Base-by-base conservation (phyloP, 495 filamentous ascomycete species). In the Penicillium arizonense region DNA sequence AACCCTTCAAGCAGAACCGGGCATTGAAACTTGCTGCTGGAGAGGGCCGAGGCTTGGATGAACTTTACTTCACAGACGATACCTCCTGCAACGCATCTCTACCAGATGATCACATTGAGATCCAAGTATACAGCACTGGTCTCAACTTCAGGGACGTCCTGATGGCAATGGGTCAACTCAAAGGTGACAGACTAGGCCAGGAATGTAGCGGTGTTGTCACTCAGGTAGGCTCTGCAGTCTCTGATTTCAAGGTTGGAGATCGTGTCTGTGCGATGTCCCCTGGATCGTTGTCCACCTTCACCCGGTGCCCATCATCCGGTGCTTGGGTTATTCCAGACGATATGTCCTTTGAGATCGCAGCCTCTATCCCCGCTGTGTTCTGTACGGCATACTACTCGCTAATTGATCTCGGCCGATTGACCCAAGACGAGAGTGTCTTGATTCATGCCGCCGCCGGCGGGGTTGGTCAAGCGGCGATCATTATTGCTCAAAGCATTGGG, bases 401-500 rank as follows among this genome's bases (percentile, higher is more conserved):
- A 2, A 34, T 70, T 4, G 61, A 74, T 28, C 24, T 75, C 5
- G 72, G 63, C 0, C 50, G 55, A 1, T 48, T 80, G 16, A n/a
- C 46, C 5, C 24, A 75, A 7, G 82, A 70, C 26, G 82, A 88
- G 55, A 77, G 65, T 7, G 76, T 87, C 9, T 65, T 88, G 18
- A 83, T 88, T 45, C 81, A 87, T 53, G 73, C 73, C 1, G 85
- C 79, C 11, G 75, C 82, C 6, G 81, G 83, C 24, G 79, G 76
- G 1, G 77, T 86, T 9, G 84, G 84, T 7, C 83, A 87, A 61
- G 84, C 84, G 2, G 80, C 84, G 11, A 84, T 87, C 52, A 65
- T 63, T 14, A 52, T 88, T 8, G 80, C 82, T 0, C 76, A 85
- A 42, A 74, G 74, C 56, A 54, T 82, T 23, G 81, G 79, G 1